These are phyloP conservation scores for Candida maris DNA, from an alignment of 805 yeast genomes.

Conservation along the genomic window DNA sequence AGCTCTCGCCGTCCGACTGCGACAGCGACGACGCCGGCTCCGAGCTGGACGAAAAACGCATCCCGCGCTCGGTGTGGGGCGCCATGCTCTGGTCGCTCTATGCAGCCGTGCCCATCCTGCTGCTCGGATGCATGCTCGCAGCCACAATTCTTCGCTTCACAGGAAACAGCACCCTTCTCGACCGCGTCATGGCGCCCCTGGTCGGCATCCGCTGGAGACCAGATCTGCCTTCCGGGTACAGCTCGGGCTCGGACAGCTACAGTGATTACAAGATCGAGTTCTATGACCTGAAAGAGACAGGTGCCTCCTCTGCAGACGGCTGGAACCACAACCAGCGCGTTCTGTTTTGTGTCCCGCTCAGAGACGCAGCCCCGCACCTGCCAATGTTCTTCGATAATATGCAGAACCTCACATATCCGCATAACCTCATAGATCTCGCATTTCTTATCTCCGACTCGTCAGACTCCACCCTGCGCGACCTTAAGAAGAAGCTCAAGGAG, in stretches of 20 bases:
- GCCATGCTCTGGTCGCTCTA: conserved; percentile 20
- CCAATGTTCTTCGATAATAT: conserved; percentile 86
- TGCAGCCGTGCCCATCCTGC: conserved; percentile 18
- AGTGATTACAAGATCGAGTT: conserved; percentile 49
- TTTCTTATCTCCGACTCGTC: conserved; percentile 84
- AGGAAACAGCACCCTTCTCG: neutral
- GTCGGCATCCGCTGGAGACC: conserved; percentile 27
- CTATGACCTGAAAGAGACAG: conserved; percentile 67
- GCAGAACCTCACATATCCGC: conserved; percentile 80
- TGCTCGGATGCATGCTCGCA: conserved; percentile 5
- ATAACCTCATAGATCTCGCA: conserved; percentile 75
- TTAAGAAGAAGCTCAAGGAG: conserved; percentile 53
- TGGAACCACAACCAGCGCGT: conserved; percentile 79
- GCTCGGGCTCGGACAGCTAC: conserved; percentile 21
- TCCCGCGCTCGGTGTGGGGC: conserved; percentile 10
- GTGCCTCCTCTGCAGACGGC: conserved; percentile 61
- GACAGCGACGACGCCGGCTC: conserved; percentile 4
- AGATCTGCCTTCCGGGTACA: conserved; percentile 33
- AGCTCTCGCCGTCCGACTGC: conserved; percentile 1
- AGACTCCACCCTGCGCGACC: conserved; percentile 76
- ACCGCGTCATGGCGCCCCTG: neutral
- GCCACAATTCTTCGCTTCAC: neutral
- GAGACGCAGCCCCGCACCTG: conserved; percentile 88
- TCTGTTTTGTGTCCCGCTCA: conserved; percentile 79
- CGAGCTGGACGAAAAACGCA: conserved; percentile 10